These are phyloP conservation scores for Ceratocystis eucalypticola DNA, from an alignment of 2,329 filamentous ascomycete species.

Conservation along the genomic window DNA sequence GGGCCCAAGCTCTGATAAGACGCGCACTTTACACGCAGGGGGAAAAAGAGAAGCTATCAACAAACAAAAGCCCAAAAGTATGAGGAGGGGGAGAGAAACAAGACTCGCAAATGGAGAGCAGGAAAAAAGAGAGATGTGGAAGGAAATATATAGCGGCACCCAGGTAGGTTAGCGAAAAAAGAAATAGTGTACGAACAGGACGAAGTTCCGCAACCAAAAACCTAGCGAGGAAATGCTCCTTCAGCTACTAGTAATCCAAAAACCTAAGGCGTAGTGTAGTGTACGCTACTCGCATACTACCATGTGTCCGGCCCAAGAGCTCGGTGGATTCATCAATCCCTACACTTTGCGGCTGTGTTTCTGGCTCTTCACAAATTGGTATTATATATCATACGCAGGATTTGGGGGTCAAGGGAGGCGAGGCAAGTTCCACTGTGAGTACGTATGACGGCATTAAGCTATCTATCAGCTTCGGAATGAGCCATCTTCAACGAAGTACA, in stretches of 20 bases:
- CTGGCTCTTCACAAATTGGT: neutral
- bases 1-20: neutral
- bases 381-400: neutral
- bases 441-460: neutral
- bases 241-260: neutral
- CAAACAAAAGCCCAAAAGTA: neutral
- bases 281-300: neutral
- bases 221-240: too few species aligned
- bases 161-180: neutral
- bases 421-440: neutral
- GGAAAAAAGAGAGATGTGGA: neutral
- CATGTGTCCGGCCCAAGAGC: neutral
- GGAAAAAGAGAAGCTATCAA: neutral
- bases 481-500: neutral
- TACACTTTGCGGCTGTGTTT: slow-evolving; percentile 1
- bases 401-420: neutral
- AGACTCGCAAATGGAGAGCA: neutral
- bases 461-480: neutral
- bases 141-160: neutral
- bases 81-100: neutral
- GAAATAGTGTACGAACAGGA: neutral
- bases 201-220: neutral
- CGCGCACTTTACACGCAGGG: neutral
- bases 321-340: neutral
- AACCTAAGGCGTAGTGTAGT: neutral